Percentiles rank a stretch among this genome's conserved stretches.
phyloP scores from a whole-genome alignment of 164 flowering plant genomes.

The Liriodendron chinense region DNA sequence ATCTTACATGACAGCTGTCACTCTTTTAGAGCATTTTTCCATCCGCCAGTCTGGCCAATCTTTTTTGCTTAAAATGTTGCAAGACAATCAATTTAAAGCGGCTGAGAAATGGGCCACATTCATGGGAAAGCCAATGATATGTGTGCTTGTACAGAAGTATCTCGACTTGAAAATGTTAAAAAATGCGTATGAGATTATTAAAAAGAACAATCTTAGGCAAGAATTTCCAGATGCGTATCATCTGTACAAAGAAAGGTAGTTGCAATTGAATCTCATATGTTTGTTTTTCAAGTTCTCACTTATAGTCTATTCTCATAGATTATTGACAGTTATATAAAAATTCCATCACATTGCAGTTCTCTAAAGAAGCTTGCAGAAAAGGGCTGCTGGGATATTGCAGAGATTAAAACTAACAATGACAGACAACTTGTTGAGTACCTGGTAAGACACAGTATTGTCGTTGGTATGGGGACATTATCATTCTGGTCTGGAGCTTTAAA shows the following conservation, averaged over 20 bases:
- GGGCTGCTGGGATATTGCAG: slow-evolving; percentile 94
- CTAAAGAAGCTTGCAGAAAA: slow-evolving; percentile 84
- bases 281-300: background rate
- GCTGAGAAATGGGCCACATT: slow-evolving; percentile 96
- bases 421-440: slow-evolving; percentile 69
- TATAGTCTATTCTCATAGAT: background rate
- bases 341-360: slow-evolving; percentile 45
- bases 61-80: slow-evolving; percentile 58
- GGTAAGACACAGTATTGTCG: slow-evolving; percentile 31
- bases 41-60: slow-evolving; percentile 59
- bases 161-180: slow-evolving; percentile 52
- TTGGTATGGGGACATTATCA: background rate
- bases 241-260: slow-evolving; percentile 71
- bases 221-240: slow-evolving; percentile 73
- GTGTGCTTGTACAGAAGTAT: slow-evolving; percentile 62
- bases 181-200: slow-evolving; percentile 64
- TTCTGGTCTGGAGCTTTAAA: too few relatives aligned
- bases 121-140: slow-evolving; percentile 81
- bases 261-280: background rate
- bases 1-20: slow-evolving; percentile 66
- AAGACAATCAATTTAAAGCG: slow-evolving; percentile 55
- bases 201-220: slow-evolving; percentile 60
- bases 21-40: slow-evolving; percentile 66
- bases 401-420: slow-evolving; percentile 52
- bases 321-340: background rate